Percentiles rank a stretch among this genome's conserved stretches.
Evolutionary conservation across 1,139 yeast species (phyloP).

Genomic region (Blastobotrys indianensis): DNA sequence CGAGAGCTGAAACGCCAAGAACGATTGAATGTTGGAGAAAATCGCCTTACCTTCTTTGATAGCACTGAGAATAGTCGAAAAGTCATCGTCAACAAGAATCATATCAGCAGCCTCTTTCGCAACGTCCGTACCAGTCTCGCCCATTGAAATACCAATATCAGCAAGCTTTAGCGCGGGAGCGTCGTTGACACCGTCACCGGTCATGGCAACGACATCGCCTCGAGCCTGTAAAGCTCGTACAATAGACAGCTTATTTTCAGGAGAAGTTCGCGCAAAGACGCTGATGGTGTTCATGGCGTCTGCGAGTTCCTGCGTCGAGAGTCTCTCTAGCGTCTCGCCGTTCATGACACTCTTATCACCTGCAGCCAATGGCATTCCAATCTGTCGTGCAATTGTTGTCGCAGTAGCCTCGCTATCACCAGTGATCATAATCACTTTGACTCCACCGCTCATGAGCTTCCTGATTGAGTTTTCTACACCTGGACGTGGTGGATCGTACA

Average conservation of each 20-base stretch:
- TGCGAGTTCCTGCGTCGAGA: conserved; percentile 64
- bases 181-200: conserved; percentile 98
- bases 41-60: conserved; percentile 97
- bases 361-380: conserved; percentile 73
- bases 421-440: conserved; percentile 93
- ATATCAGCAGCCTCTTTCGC: conserved; percentile 98
- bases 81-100: conserved; percentile 95
- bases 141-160: conserved; percentile 97
- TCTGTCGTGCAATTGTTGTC: conserved; percentile 76
- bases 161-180: conserved; percentile 98
- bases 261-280: conserved; percentile 94
- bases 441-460: conserved; percentile 80
- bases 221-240: conserved; percentile 86
- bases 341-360: conserved; percentile 64
- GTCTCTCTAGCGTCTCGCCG: conserved; percentile 71
- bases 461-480: conserved; percentile 70
- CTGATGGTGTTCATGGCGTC: conserved; percentile 75
- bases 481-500: conserved; percentile 96
- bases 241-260: conserved; percentile 89
- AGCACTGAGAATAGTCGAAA: conserved; percentile 84
- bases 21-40: conserved; percentile 88
- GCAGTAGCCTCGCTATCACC: conserved; percentile 98
- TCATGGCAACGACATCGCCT: conserved; percentile 97
- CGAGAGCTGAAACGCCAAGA: conserved; percentile 87
- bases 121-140: conserved; percentile 93